A percentile compares a stretch with the other conserved stretches of the same genome.
These are phyloP conservation scores for Leishmania guyanensis DNA, from an alignment of 208 protist genomes.

Conservation along the genomic window DNA sequence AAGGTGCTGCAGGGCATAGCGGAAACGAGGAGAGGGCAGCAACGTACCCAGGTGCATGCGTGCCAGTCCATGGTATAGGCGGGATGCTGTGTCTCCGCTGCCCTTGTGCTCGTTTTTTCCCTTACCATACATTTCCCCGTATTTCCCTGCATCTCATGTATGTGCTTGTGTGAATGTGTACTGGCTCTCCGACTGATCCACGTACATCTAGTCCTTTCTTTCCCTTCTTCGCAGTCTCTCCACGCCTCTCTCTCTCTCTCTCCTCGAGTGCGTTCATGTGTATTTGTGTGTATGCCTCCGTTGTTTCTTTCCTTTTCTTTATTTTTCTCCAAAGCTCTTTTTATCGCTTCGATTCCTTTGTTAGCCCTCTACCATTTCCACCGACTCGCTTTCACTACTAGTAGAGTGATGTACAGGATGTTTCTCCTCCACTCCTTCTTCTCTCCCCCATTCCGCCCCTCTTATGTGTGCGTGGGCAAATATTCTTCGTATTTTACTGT, in stretches of 20 bases:
- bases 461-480: neutral
- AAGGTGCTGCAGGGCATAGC: neutral
- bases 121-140: neutral
- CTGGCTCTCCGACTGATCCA: neutral
- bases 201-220: neutral
- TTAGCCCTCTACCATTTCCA: conserved; percentile 1
- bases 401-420: conserved; percentile 6
- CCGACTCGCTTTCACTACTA: neutral
- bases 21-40: neutral
- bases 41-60: neutral
- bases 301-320: neutral
- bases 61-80: neutral
- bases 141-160: neutral
- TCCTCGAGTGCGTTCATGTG: neutral
- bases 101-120: neutral
- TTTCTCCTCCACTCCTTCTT: neutral
- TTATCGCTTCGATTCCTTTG: neutral
- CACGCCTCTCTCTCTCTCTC: neutral
- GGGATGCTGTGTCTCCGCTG: neutral
- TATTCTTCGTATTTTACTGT: conserved; percentile 7
- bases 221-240: neutral
- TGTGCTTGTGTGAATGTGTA: neutral
- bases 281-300: neutral
- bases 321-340: conserved; percentile 5
- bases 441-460: neutral